Evolutionary conservation across 352 stramenopile species (phyloP), one percentile per base, ranked within the genome.

Genomic region (Lagenidium giganteum): DNA sequence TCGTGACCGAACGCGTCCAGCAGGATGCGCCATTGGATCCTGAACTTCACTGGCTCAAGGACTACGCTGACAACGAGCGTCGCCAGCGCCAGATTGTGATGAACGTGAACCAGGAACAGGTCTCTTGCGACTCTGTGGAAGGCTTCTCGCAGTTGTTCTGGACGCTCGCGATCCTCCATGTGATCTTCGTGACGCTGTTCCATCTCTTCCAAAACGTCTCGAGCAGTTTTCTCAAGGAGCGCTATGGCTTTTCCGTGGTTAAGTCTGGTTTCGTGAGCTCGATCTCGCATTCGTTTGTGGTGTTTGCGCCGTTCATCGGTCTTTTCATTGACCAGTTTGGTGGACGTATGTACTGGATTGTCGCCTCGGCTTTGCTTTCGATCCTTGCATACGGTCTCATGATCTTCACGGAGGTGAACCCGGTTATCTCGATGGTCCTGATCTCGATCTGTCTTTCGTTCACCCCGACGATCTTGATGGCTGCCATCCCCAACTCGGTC

Each of bases 201-300:
- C 87, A 96, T 43, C 58, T 96, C 22, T 96, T 96, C 62, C 81
- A 94, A 53, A 96, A 96, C 56, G 84, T 95, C 36, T 88, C 72
- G 44, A 86, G 76, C 42, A 89, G 80, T 44, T 95, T 79, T 27
- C 43, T 96, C n/a, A 87, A 74, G 48, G 72, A 95, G 57, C 75
- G 72, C 2, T 95, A 95, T 49, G 62, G 82, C 39, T 93, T 83
- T 37, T 93, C 78, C 12, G 66, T 91, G 21, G 78, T 95, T 34
- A 83, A 95, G 54, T 84, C 83, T 12, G 87, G 87, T 2, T 49
- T 92, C 4, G 61, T 94, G 18, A 93, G 80, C 60, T 85, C 68
- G 27, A 38, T 91, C 21, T 89, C 71, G 46, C 80, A 87, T 53
- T 61, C 70, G 20, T 89, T 83, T 38, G 78, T 96, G 17, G 54